These are phyloP conservation scores for Meredithiella fracta DNA, from an alignment of 2,329 filamentous ascomycete genomes.

Conservation along the genomic window DNA sequence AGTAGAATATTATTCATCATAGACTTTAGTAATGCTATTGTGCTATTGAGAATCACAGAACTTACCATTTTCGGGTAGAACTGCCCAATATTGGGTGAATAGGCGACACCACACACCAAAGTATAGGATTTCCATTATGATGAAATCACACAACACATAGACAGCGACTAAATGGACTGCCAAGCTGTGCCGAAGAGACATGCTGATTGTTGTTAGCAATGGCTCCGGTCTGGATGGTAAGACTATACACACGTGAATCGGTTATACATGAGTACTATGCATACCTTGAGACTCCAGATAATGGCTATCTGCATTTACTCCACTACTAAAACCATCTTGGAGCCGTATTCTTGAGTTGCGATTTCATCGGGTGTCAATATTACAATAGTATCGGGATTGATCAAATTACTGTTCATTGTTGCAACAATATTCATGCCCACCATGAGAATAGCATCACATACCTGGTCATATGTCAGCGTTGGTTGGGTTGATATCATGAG, in stretches of 20 bases:
- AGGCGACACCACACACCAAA: slow-evolving; percentile 38
- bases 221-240: not conserved
- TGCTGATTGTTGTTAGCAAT: slow-evolving; percentile 18
- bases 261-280: slow-evolving; percentile 39
- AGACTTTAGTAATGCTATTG: not conserved
- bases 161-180: slow-evolving; percentile 31
- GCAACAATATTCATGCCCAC: slow-evolving; percentile 37
- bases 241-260: slow-evolving; percentile 31
- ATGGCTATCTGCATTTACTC: slow-evolving; percentile 45
- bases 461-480: slow-evolving; percentile 18
- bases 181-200: slow-evolving; percentile 29
- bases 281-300: slow-evolving; percentile 39
- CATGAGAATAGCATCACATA: slow-evolving; percentile 37
- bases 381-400: slow-evolving; percentile 30
- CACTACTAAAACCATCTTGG: slow-evolving; percentile 45
- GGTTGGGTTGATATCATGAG: not conserved
- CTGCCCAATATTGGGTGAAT: slow-evolving; percentile 39
- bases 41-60: not conserved
- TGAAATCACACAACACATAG: slow-evolving; percentile 30
- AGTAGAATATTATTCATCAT: slow-evolving; percentile 39
- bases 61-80: slow-evolving; percentile 33
- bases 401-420: slow-evolving; percentile 42
- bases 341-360: slow-evolving; percentile 30
- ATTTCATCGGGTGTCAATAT: slow-evolving; percentile 30
- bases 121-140: slow-evolving; percentile 34